A percentile compares a stretch with the other conserved stretches of the same genome.
These are phyloP conservation scores for Terana coerulea DNA, from an alignment of 768 basidiomycete species.

Conservation along the genomic window DNA sequence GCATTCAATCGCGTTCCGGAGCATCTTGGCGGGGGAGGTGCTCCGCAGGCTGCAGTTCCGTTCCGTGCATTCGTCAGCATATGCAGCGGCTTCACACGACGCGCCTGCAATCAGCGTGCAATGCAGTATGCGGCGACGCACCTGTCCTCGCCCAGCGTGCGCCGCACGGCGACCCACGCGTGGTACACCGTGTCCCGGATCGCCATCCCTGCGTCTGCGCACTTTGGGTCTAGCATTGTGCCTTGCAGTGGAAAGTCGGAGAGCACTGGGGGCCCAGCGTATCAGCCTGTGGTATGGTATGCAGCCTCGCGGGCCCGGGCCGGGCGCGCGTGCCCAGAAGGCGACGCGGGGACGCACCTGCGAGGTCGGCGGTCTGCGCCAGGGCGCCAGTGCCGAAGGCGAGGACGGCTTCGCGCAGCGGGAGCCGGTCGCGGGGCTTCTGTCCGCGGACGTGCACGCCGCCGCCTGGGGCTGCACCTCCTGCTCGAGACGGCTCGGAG, in stretches of 20 bases:
- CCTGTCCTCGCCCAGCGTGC: slow-evolving; percentile 21
- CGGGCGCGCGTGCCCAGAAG: background rate
- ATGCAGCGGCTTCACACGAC: slow-evolving; percentile 13
- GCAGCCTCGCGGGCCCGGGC: background rate
- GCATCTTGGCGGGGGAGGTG: slow-evolving; percentile 5
- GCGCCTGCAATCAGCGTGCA: no score
- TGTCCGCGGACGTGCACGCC: background rate
- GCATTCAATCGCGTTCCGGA: slow-evolving; percentile 19
- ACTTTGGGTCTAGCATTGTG: slow-evolving; percentile 32
- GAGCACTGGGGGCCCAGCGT: slow-evolving; percentile 30
- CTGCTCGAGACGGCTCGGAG: background rate
- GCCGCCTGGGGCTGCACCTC: background rate
- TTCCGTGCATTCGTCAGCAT: background rate
- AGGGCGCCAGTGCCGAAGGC: slow-evolving; percentile 24
- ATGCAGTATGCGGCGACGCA: background rate
- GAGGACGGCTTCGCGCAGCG: background rate
- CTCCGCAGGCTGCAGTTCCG: background rate
- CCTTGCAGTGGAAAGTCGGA: slow-evolving; percentile 30
- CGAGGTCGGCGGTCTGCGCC: slow-evolving; percentile 40
- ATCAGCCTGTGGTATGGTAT: slow-evolving; percentile 12
- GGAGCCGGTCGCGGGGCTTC: background rate
- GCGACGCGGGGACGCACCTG: slow-evolving; percentile 32
- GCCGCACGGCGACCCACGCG: slow-evolving; percentile 31
- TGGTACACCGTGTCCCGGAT: slow-evolving; percentile 30
- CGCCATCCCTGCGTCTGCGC: slow-evolving; percentile 23